A percentile compares a stretch with the other conserved stretches of the same genome.
Conservation (phyloP, 805 yeast species). For the Saccharomycopsis fodiens region DNA sequence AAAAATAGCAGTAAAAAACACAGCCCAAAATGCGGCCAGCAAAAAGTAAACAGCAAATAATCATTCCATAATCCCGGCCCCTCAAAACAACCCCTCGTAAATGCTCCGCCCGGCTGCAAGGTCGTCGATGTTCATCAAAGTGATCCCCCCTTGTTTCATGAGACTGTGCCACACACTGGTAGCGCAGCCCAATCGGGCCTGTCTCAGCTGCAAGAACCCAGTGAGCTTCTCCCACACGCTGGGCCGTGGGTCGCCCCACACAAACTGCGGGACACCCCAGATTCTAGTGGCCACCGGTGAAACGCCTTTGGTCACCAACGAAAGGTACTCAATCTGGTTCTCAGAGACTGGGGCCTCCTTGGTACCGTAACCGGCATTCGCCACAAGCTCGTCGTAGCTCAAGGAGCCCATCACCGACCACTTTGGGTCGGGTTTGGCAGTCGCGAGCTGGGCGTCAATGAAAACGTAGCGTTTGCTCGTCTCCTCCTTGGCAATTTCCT, state of each 20-base stretch:
- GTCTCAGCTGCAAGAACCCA: background rate
- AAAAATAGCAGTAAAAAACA: too few relatives aligned
- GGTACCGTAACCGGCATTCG: background rate
- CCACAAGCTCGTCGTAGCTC: constrained; percentile 3
- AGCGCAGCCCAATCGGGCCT: background rate
- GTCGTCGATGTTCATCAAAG: constrained; percentile 17
- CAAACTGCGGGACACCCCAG: constrained; percentile 17
- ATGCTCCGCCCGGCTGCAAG: constrained; percentile 15
- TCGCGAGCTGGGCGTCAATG: constrained; percentile 31
- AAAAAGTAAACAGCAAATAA: too few relatives aligned
- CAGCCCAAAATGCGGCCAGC: too few relatives aligned
- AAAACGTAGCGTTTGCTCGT: constrained; percentile 30
- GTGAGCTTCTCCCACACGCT: background rate
- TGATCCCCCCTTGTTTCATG: constrained; percentile 13
- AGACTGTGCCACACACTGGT: constrained; percentile 14
- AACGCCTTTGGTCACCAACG: background rate
- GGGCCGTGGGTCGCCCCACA: background rate
- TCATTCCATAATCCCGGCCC: too few relatives aligned
- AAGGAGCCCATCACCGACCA: constrained; percentile 2
- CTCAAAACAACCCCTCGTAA: constrained; percentile 6
- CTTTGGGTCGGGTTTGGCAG: background rate
- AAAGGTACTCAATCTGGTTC: background rate
- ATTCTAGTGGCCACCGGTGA: constrained; percentile 7
- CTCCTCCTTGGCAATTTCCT: constrained; percentile 27
- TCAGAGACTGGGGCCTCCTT: background rate